Evolutionary conservation across 768 basidiomycete genomes (phyloP).

Genomic region (Roridomyces roridus): DNA sequence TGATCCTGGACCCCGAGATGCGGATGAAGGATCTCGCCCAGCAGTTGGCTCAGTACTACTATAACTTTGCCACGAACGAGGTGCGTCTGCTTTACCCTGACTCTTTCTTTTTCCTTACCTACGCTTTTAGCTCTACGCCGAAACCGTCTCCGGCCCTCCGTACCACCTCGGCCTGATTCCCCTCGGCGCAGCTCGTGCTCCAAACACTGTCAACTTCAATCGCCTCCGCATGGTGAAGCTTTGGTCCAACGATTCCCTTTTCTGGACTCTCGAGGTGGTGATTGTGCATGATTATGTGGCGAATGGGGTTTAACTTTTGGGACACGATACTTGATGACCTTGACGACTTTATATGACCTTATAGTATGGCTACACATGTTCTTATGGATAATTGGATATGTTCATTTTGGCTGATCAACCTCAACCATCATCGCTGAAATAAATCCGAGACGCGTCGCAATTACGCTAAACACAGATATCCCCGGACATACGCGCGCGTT

Average conservation of each 20-base stretch:
- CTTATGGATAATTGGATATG: too few relatives aligned
- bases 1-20: neutral
- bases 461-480: too few relatives aligned
- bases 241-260: neutral
- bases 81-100: neutral
- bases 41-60: neutral
- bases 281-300: constrained; percentile 14
- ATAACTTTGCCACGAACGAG: neutral
- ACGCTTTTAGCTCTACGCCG: neutral
- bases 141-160: neutral
- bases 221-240: constrained; percentile 16
- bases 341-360: too few relatives aligned
- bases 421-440: too few relatives aligned
- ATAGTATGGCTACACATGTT: too few relatives aligned
- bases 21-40: neutral
- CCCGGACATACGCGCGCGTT: too few relatives aligned
- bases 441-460: too few relatives aligned
- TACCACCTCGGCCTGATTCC: neutral
- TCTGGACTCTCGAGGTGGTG: constrained; percentile 1
- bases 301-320: too few relatives aligned
- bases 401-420: too few relatives aligned
- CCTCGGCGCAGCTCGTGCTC: neutral
- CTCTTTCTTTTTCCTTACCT: neutral
- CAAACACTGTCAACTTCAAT: neutral
- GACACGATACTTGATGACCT: too few relatives aligned